Base-by-base conservation (phyloP, 75 land plant species). In the Cunninghamia lanceolata region DNA sequence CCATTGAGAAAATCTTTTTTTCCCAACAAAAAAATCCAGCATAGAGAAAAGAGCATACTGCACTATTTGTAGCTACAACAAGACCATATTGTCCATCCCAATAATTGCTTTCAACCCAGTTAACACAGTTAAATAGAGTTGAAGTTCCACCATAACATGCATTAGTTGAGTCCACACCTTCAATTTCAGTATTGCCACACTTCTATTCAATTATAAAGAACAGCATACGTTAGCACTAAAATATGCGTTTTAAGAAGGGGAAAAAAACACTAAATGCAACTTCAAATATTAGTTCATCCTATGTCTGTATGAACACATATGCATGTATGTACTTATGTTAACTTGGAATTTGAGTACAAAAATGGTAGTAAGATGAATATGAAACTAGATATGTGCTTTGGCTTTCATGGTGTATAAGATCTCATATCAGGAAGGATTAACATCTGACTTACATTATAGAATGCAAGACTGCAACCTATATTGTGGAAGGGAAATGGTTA, bases 71-170 rank as follows among this genome's bases (percentile, higher is more conserved):
- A n/a, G n/a, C n/a, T n/a, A n/a, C n/a, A n/a, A n/a, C n/a, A n/a
- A n/a, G n/a, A n/a, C n/a, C n/a, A n/a, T n/a, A n/a, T n/a, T n/a
- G n/a, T n/a, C n/a, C n/a, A n/a, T n/a, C n/a, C n/a, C n/a, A n/a
- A n/a, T 94, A 95, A 85, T 85, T 95, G 86, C 98, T 96, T 86
- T 98, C 99, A 53, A 98, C 94, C 99, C 99, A 98, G 85, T 98
- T 98, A 14, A 96, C 92, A 91, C 96, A 96, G 85, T 98, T 98
- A 47, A 96, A 92, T 36, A 98, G 85, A 76, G 99, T 98, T 83
- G 99, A 98, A 86, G 99, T 98, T 40, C 99, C 99, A 25, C 99
- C 99, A 92, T 98, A 98, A 90, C 99, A 98, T 63, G 98, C 99
- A 90, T 98, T 98, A 39, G n/a, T n/a, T n/a, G n/a, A n/a, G n/a